Conservation (phyloP, 2,329 filamentous ascomycete genomes). For the Botrytis sinoallii region DNA sequence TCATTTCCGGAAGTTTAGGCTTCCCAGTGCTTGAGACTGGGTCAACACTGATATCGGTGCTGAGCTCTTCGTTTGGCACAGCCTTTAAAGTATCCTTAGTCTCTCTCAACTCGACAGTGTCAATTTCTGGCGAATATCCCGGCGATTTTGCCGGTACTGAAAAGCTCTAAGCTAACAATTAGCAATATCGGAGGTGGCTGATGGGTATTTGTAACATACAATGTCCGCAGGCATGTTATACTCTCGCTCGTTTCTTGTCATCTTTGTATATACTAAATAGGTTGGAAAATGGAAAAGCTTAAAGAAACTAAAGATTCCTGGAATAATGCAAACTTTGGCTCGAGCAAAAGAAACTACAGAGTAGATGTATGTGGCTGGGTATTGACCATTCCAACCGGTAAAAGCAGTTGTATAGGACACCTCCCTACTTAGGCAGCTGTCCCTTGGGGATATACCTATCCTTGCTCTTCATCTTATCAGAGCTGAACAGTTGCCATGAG, state of each 20-base stretch:
- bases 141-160: not conserved
- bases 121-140: not conserved
- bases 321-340: not conserved
- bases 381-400: not conserved
- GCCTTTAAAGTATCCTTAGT: not conserved
- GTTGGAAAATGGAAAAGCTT: not conserved
- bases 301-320: not conserved
- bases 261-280: not conserved
- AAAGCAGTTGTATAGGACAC: not conserved
- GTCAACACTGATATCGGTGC: not conserved
- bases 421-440: not conserved
- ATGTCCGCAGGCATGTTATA: not conserved
- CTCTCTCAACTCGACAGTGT: not conserved
- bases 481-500: not conserved
- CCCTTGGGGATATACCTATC: not conserved
- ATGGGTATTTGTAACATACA: not conserved
- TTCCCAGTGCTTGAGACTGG: not conserved
- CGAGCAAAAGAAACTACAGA: not conserved
- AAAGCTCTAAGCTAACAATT: not conserved
- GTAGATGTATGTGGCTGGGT: not conserved
- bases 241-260: not conserved
- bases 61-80: not conserved
- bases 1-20: not conserved
- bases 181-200: not conserved
- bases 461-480: not conserved